phyloP scores from a whole-genome alignment of 2,329 filamentous ascomycete genomes.

The Penicillium oxalicum region DNA sequence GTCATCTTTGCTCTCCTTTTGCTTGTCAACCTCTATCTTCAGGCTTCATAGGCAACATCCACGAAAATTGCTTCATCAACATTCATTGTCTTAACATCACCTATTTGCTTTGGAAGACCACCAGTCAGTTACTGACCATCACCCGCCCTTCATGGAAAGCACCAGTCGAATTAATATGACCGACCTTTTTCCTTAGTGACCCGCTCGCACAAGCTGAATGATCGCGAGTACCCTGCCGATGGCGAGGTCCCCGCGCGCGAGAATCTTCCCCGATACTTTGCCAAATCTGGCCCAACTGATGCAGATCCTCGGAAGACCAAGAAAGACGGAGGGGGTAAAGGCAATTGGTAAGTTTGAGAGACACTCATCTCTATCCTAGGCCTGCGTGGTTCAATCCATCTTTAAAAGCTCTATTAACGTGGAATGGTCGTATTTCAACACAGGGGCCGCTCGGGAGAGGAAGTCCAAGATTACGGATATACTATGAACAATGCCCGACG shows the following conservation, averaged over 20 bases:
- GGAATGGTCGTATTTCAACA: neutral
- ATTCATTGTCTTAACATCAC: neutral
- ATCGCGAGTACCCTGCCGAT: constrained; percentile 81
- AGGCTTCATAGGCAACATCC: neutral
- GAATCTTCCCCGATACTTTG: constrained; percentile 85
- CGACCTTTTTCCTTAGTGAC: constrained; percentile 61
- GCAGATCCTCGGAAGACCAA: constrained; percentile 88
- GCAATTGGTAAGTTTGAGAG: constrained; percentile 70
- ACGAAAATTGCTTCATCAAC: neutral
- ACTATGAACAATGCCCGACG: constrained; percentile 80
- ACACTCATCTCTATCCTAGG: no score
- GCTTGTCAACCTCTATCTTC: neutral
- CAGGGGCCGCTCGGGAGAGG: constrained; percentile 79
- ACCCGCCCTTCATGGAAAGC: neutral
- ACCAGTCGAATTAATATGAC: neutral
- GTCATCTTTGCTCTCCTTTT: neutral
- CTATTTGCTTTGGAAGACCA: neutral
- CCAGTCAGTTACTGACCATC: neutral
- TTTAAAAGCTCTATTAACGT: no score
- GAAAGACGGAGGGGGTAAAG: constrained; percentile 89
- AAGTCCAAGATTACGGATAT: constrained; percentile 77
- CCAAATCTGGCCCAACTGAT: constrained; percentile 74
- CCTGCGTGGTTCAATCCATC: no score
- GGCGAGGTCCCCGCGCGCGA: constrained; percentile 64
- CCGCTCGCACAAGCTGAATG: constrained; percentile 92